A percentile compares a stretch with the other conserved stretches of the same genome.
phyloP scores from a whole-genome alignment of 129 eudicot species.

The Centaurea solstitialis region DNA sequence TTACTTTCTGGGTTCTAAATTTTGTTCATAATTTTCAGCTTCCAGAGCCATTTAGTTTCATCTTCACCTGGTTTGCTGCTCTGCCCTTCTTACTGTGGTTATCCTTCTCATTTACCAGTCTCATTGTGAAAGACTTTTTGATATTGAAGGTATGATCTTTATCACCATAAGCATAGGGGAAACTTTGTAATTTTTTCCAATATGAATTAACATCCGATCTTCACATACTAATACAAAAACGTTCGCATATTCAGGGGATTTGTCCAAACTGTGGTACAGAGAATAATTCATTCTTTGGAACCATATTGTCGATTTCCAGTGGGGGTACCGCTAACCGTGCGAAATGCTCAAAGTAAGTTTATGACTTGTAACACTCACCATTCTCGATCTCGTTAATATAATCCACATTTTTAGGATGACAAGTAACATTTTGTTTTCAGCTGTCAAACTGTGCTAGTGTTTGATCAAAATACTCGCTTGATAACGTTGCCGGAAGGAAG shows the following conservation, averaged over 20 bases:
- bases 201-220: background rate
- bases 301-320: slow-evolving; percentile 59
- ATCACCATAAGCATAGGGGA: background rate
- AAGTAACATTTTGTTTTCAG: slow-evolving; percentile 25
- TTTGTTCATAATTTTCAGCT: slow-evolving; percentile 53
- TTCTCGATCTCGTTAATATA: background rate
- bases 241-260: slow-evolving; percentile 43
- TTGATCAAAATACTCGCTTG: slow-evolving; percentile 56
- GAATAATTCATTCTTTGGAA: slow-evolving; percentile 72
- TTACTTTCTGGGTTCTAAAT: background rate
- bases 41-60: slow-evolving; percentile 96
- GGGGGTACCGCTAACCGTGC: slow-evolving; percentile 57
- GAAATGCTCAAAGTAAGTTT: slow-evolving; percentile 66
- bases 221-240: background rate
- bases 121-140: slow-evolving; percentile 74
- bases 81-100: slow-evolving; percentile 73
- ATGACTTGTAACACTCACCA: background rate
- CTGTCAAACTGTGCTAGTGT: slow-evolving; percentile 56
- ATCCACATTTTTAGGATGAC: background rate
- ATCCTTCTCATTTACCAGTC: slow-evolving; percentile 61
- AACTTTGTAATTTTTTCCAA: no score
- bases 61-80: slow-evolving; percentile 99
- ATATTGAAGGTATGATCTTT: slow-evolving; percentile 66
- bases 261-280: slow-evolving; percentile 86
- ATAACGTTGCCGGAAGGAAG: slow-evolving; percentile 72